Evolutionary conservation across 345 rosid species (phyloP).

Genomic region (Eutrema japonicum): DNA sequence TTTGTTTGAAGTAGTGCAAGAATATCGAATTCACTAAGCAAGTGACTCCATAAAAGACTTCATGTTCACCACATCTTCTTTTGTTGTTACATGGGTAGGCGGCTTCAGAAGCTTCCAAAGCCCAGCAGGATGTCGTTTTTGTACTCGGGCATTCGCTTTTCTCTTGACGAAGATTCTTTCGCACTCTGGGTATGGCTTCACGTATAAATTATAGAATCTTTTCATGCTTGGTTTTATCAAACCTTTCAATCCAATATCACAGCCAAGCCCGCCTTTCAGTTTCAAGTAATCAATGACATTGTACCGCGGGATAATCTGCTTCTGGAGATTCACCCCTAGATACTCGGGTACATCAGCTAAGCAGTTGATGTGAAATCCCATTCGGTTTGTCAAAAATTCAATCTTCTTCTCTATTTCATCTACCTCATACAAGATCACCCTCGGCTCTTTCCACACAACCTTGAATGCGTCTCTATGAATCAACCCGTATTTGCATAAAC

Average conservation of each 20-base stretch:
- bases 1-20: slow-evolving; percentile 17
- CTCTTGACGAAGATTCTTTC: slow-evolving; percentile 68
- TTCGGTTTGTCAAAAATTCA: slow-evolving; percentile 55
- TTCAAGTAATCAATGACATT: slow-evolving; percentile 69
- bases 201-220: slow-evolving; percentile 75
- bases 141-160: slow-evolving; percentile 43
- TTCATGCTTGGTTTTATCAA: slow-evolving; percentile 73
- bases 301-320: slow-evolving; percentile 75
- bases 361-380: slow-evolving; percentile 54
- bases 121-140: slow-evolving; percentile 57
- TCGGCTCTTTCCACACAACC: slow-evolving; percentile 82
- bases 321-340: slow-evolving; percentile 74
- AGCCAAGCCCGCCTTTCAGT: slow-evolving; percentile 67
- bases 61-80: slow-evolving; percentile 64
- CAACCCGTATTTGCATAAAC: slow-evolving; percentile 72
- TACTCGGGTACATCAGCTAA: slow-evolving; percentile 81
- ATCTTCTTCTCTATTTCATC: slow-evolving; percentile 77
- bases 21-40: slow-evolving; percentile 40
- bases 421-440: slow-evolving; percentile 61
- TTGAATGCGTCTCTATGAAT: slow-evolving; percentile 76
- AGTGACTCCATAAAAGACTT: slow-evolving; percentile 60
- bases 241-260: slow-evolving; percentile 64
- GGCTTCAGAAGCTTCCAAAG: slow-evolving; percentile 78
- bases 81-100: slow-evolving; percentile 48
- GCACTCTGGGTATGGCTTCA: slow-evolving; percentile 91